These are phyloP conservation scores for Plantago coronopus DNA, from an alignment of 305 asterid species.

Conservation along the genomic window DNA sequence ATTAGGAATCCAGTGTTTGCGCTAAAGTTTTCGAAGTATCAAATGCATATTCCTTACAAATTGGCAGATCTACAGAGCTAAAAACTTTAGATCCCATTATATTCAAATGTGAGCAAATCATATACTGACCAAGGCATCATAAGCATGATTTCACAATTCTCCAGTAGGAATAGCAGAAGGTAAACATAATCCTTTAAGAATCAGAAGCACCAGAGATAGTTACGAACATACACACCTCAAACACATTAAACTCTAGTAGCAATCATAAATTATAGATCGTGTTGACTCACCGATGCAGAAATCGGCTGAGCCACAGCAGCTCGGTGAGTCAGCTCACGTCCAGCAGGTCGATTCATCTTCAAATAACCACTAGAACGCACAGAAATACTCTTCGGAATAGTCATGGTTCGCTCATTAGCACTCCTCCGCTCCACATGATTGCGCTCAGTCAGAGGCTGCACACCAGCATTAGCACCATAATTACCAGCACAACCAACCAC, in stretches of 20 bases:
- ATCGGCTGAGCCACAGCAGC: conserved; percentile 27
- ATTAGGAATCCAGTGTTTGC: neutral
- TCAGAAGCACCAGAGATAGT: neutral
- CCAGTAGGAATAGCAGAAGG: neutral
- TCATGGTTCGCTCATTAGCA: conserved; percentile 34
- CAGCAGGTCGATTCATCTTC: conserved; percentile 32
- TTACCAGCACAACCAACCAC: neutral
- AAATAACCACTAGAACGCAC: conserved; percentile 59
- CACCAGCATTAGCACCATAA: neutral
- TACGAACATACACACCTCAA: neutral
- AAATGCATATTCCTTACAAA: neutral
- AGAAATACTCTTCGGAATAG: conserved; percentile 62
- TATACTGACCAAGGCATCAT: neutral
- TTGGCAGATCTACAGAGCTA: neutral
- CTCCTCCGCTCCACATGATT: conserved; percentile 34
- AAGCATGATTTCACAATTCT: neutral
- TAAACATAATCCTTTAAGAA: neutral
- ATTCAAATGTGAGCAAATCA: neutral
- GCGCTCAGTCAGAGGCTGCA: conserved; percentile 34
- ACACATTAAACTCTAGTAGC: neutral
- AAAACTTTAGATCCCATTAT: neutral
- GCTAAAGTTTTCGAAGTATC: neutral
- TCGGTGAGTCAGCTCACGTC: conserved; percentile 23
- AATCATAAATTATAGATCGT: neutral
- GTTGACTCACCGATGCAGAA: conserved; percentile 40